A percentile compares a stretch with the other conserved stretches of the same genome.
These are phyloP conservation scores for Dactylellina haptotyla DNA, from an alignment of 2,329 filamentous ascomycete species.

Conservation along the genomic window DNA sequence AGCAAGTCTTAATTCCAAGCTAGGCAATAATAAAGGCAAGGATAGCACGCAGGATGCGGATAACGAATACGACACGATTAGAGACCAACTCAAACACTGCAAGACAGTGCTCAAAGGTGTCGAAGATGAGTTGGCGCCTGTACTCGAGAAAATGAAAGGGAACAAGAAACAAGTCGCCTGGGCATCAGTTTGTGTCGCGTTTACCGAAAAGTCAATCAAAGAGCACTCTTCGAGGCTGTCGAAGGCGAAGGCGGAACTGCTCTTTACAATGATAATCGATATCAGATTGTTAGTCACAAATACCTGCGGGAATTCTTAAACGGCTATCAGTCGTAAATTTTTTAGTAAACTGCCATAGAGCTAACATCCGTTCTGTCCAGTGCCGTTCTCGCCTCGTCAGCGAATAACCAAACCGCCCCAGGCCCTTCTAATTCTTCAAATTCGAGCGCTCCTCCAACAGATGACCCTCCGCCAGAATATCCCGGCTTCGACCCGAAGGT, in stretches of 20 bases:
- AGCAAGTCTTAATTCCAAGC: not conserved
- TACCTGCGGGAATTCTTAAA: not conserved
- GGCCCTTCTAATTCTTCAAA: not conserved
- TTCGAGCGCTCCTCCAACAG: not conserved
- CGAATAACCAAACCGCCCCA: not conserved
- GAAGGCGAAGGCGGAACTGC: slow-evolving; percentile 1
- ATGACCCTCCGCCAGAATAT: not conserved
- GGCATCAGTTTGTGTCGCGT: slow-evolving; percentile 10
- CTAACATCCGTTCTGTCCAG: not conserved
- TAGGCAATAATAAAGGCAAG: not conserved
- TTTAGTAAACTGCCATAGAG: no score
- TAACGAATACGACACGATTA: not conserved
- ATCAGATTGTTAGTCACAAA: slow-evolving; percentile 15
- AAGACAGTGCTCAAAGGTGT: slow-evolving; percentile 11
- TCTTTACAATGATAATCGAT: slow-evolving; percentile 17
- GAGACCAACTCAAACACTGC: slow-evolving; percentile 4
- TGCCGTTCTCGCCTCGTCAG: not conserved
- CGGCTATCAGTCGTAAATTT: no score
- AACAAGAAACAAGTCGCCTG: slow-evolving; percentile 6
- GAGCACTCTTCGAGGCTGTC: slow-evolving; percentile 6
- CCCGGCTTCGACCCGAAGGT: not conserved
- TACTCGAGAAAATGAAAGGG: not conserved
- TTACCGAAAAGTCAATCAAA: slow-evolving; percentile 18
- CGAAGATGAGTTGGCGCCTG: slow-evolving; percentile 10
- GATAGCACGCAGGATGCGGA: not conserved